Conservation (phyloP, 495 filamentous ascomycete genomes). For the Penicillium ucsense region DNA sequence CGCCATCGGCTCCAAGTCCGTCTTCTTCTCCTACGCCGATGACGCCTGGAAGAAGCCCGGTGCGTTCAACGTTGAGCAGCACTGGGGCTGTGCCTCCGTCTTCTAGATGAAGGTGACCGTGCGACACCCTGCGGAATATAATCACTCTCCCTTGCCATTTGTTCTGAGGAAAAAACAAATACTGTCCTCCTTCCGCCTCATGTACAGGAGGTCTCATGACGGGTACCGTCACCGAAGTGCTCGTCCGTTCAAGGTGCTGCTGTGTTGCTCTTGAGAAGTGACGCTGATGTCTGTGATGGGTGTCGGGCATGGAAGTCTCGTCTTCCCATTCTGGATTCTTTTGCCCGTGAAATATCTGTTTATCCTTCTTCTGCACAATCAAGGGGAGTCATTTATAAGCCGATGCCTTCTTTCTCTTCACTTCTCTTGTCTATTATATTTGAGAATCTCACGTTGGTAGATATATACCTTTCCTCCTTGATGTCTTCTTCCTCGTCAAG, state of each 20-base stretch:
- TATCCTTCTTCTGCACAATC: no score
- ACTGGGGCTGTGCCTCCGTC: slow-evolving; percentile 57
- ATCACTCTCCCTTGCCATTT: background rate
- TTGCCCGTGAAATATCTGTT: no score
- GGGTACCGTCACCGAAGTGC: no score
- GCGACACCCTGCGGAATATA: background rate
- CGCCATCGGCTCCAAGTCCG: slow-evolving; percentile 45
- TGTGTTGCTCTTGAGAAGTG: no score
- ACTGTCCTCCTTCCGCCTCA: slow-evolving; percentile 10
- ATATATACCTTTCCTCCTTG: slow-evolving; percentile 26
- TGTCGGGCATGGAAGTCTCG: no score
- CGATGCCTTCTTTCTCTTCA: slow-evolving; percentile 6
- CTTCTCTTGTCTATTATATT: slow-evolving; percentile 23
- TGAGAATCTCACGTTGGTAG: slow-evolving; percentile 24
- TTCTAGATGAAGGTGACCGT: slow-evolving; percentile 29
- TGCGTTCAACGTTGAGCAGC: slow-evolving; percentile 62
- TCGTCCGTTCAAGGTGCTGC: no score
- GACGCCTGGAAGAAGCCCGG: slow-evolving; percentile 76
- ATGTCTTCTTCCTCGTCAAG: slow-evolving; percentile 22
- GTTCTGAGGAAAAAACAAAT: no score
- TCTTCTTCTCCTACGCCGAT: slow-evolving; percentile 72
- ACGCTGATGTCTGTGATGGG: no score
- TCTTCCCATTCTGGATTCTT: no score
- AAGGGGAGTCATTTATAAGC: background rate
- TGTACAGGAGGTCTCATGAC: slow-evolving; percentile 26